A percentile compares a stretch with the other conserved stretches of the same genome.
Conservation (phyloP, 805 yeast genomes). For the Saturnispora zaruensis region DNA sequence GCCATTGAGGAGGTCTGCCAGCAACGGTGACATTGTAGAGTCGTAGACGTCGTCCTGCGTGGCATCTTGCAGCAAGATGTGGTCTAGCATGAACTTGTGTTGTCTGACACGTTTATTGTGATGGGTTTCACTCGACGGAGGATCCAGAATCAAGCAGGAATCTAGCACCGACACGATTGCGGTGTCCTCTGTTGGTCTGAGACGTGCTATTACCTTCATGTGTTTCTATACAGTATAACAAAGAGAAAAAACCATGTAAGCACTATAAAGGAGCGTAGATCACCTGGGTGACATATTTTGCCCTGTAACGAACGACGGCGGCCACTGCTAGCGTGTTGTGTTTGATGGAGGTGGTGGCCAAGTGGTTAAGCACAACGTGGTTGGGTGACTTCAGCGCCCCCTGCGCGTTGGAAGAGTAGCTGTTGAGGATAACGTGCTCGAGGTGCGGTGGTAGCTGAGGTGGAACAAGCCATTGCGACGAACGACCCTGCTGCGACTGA, state of each 20-base stretch:
- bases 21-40: constrained; percentile 59
- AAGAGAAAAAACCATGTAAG: constrained; percentile 1
- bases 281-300: constrained; percentile 86
- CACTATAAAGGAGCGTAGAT: constrained; percentile 77
- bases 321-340: constrained; percentile 94
- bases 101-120: constrained; percentile 49
- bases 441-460: constrained; percentile 96
- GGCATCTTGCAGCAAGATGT: constrained; percentile 57
- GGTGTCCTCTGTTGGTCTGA: constrained; percentile 1
- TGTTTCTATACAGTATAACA: background rate
- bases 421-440: constrained; percentile 85
- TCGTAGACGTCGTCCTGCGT: constrained; percentile 61
- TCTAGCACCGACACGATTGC: constrained; percentile 11
- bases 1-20: constrained; percentile 74
- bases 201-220: constrained; percentile 3
- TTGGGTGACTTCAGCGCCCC: constrained; percentile 92
- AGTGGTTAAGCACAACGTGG: constrained; percentile 87
- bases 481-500: constrained; percentile 30
- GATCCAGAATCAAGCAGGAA: constrained; percentile 5
- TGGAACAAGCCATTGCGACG: constrained; percentile 61
- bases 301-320: constrained; percentile 76
- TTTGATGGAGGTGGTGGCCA: constrained; percentile 92
- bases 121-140: background rate
- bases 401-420: constrained; percentile 49
- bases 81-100: constrained; percentile 75